Conservation (phyloP, 2,329 filamentous ascomycete genomes). For the Cordyceps pruinosa region DNA sequence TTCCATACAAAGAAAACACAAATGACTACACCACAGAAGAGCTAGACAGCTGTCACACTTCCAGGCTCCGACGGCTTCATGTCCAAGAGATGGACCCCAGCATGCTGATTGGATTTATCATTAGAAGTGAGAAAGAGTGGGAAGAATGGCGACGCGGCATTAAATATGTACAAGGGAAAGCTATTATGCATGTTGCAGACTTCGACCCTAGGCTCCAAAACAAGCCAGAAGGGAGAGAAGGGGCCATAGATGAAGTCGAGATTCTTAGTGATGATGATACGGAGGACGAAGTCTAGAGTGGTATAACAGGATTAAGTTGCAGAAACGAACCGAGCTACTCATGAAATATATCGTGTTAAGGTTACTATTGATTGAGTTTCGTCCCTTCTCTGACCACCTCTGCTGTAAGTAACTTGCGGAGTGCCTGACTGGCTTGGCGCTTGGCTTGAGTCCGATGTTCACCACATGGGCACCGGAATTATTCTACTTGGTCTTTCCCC, state of each 20-base stretch:
- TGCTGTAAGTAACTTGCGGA: too few relatives aligned
- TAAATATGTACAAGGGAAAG: conserved; percentile 69
- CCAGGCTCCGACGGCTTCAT: conserved; percentile 73
- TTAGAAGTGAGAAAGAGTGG: conserved; percentile 79
- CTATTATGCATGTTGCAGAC: conserved; percentile 78
- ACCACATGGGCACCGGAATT: too few relatives aligned
- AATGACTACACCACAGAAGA: conserved; percentile 63
- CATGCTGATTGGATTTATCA: conserved; percentile 92
- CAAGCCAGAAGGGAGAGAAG: conserved; percentile 52
- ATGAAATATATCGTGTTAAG: not conserved
- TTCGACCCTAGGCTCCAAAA: conserved; percentile 53
- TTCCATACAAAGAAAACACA: conserved; percentile 54
- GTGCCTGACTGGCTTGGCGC: too few relatives aligned
- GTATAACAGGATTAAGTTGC: not conserved
- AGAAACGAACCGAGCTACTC: not conserved
- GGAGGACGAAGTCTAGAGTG: not conserved
- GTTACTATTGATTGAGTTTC: too few relatives aligned
- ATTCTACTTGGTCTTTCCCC: not conserved
- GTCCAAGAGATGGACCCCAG: conserved; percentile 94
- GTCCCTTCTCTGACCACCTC: too few relatives aligned
- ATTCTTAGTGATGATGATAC: conserved; percentile 66
- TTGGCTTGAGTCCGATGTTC: not conserved
- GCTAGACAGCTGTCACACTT: conserved; percentile 77
- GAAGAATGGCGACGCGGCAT: conserved; percentile 71
- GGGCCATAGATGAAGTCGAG: conserved; percentile 84